phyloP scores from a whole-genome alignment of 1,284 basidiomycete species.

The Sporisorium iseilematis-ciliati region DNA sequence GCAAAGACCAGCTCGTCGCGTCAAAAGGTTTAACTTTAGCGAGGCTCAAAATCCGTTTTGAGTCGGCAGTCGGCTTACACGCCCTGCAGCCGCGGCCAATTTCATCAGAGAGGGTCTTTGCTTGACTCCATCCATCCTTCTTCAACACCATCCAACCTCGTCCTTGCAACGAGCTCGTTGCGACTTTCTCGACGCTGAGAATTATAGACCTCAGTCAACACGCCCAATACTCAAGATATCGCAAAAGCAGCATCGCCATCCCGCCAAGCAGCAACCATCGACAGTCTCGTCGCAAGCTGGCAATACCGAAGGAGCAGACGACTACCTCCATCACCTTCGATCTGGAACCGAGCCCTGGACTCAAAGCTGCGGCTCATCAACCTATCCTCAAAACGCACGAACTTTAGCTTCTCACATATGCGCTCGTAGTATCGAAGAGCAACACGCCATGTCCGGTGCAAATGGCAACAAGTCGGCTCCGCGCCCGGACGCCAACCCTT shows the following conservation, averaged over 20 bases:
- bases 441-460: constrained; percentile 24
- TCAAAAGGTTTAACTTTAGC: neutral
- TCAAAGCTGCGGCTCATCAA: neutral
- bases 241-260: neutral
- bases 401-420: constrained; percentile 10
- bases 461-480: constrained; percentile 36
- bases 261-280: neutral
- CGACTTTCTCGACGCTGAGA: too few species aligned
- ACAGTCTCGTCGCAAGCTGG: neutral
- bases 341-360: neutral
- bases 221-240: too few species aligned
- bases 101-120: neutral
- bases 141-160: constrained; percentile 2
- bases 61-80: constrained; percentile 5
- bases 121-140: neutral
- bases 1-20: neutral
- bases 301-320: neutral
- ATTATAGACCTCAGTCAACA: too few species aligned
- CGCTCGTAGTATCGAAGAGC: constrained; percentile 4
- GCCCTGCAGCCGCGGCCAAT: constrained; percentile 14
- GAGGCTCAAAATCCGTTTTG: too few species aligned
- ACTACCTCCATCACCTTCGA: neutral
- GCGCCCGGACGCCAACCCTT: constrained; percentile 12
- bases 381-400: too few species aligned
- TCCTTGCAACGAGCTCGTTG: neutral